Base-by-base conservation (phyloP, 1,139 yeast species). In the Geotrichum klebahnii region DNA sequence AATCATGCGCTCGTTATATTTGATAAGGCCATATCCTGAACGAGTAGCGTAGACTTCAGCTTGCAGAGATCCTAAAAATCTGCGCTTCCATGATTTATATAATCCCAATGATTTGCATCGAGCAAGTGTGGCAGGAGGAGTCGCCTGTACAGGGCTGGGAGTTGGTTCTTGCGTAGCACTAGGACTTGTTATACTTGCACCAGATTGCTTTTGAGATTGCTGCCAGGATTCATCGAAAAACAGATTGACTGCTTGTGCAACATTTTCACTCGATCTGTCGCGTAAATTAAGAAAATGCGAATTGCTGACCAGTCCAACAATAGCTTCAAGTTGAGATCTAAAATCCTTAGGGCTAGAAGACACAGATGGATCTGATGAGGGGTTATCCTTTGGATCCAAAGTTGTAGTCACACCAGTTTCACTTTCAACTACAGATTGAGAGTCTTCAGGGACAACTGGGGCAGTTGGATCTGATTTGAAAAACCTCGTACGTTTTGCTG, bases 41-140 rank as follows among this genome's bases (percentile, higher is more conserved):
- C 96, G 70, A 0, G 95, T 87, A 8, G 95, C 89, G 86, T 90
- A 84, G 1, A 88, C 90, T 48, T 80, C 82, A 0, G 84, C 79
- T 55, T 81, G 82, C 24, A 87, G 60, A 0, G 88, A 75, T 0
- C 97, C 97, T 22, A 88, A 72, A 59, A 74, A 83, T 31, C 74
- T 65, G 45, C 52, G 47, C 10, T 44, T 42, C 68, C 67, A 63
- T 37, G 67, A 60, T 32, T 44, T 26, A 40, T 19, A 29, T 19
- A 37, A 29, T 2, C 39, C 22, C 32, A 17, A 12, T 26, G 10
- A 12, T 5, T 19, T 17, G 44, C 28, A 29, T 8, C 57, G 58
- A 9, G 32, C 19, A 1, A 19, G 22, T 8, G 48, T 48, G 29
- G 34, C 35, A 2, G 36, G 41, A n/a, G 36, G 22, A 20, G 29